Base-by-base conservation (phyloP, 495 filamentous ascomycete genomes). In the Gamarada debralockiae region DNA sequence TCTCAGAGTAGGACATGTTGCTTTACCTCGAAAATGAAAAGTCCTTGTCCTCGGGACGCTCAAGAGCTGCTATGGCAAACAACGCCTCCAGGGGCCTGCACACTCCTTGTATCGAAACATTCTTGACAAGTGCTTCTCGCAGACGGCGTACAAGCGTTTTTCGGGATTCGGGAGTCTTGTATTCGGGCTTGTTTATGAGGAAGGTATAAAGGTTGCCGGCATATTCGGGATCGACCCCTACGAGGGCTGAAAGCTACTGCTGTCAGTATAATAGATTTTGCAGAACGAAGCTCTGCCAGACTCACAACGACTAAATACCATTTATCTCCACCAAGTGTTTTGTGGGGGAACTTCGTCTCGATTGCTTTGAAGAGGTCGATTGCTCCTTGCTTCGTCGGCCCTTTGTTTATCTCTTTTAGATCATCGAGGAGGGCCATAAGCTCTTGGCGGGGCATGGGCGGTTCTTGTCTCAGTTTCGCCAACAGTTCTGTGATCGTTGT, bases 301-400 rank as follows among this genome's bases (percentile, higher is more conserved):
- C 60, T 29, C 64, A 77, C 70, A 6, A 73, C 74, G 3, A 81
- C 67, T 22, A 84, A 70, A 49, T 80, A 78, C 80, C 81, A 84
- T 67, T 75, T 75, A 34, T 80, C 76, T 23, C 56, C 56, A 23
- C 77, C 75, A 13, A 80, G 60, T 15, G 59, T 67, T 22, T 71
- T 70, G 1, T 66, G 60, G 24, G 74, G 70, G 59, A 82, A 81
- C 47, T 70, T 70, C 46, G 73, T 51, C 60, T 83, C 75, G 3
- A 82, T 65, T 25, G 65, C 61, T 38, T 73, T 56, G 69, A 84
- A 80, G 29, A 84, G 53, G 17, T 44, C 24, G 17, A 55, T 17
- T 15, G 60, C 67, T 18, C 73, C 61, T 27, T 70, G 58, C 3
- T 53, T 52, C 1, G 68, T 68, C 13, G 64, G 70, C 3, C 66